These are phyloP conservation scores for Psilocybe sp. DNA, from an alignment of 768 basidiomycete species.

Conservation along the genomic window DNA sequence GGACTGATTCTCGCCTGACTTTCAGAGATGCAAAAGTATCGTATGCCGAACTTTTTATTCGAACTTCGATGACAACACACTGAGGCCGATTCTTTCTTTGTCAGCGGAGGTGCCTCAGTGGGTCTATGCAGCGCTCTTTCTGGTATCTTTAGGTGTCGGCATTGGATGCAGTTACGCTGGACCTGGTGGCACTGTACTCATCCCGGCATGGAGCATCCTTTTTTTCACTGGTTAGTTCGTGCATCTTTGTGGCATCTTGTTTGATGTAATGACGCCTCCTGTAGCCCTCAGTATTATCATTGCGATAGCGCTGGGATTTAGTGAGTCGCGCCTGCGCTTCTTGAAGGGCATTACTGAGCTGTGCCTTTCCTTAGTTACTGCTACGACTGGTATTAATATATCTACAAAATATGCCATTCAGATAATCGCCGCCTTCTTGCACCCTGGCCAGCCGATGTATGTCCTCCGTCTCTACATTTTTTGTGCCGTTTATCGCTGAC, in stretches of 20 bases:
- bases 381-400: slow-evolving; percentile 31
- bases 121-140: slow-evolving; percentile 45
- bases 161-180: slow-evolving; percentile 44
- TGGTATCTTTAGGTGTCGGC: slow-evolving; percentile 43
- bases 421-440: slow-evolving; percentile 48
- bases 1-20: not conserved
- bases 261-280: not conserved
- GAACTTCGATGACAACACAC: not conserved
- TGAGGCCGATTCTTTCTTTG: not conserved
- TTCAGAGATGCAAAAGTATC: slow-evolving; percentile 49
- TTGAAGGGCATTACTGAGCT: not conserved
- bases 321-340: slow-evolving; percentile 21
- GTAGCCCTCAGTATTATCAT: slow-evolving; percentile 30
- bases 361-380: slow-evolving; percentile 7
- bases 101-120: slow-evolving; percentile 48
- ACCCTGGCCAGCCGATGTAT: slow-evolving; percentile 46
- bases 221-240: slow-evolving; percentile 37
- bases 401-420: slow-evolving; percentile 49
- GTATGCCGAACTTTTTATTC: slow-evolving; percentile 12
- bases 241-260: not conserved
- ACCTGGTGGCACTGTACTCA: slow-evolving; percentile 33
- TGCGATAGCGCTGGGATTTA: slow-evolving; percentile 39
- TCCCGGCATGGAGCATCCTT: slow-evolving; percentile 55
- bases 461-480: slow-evolving; percentile 4
- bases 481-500: not conserved